Evolutionary conservation across 2,329 filamentous ascomycete species (phyloP).

Genomic region (Neobulgaria alba): DNA sequence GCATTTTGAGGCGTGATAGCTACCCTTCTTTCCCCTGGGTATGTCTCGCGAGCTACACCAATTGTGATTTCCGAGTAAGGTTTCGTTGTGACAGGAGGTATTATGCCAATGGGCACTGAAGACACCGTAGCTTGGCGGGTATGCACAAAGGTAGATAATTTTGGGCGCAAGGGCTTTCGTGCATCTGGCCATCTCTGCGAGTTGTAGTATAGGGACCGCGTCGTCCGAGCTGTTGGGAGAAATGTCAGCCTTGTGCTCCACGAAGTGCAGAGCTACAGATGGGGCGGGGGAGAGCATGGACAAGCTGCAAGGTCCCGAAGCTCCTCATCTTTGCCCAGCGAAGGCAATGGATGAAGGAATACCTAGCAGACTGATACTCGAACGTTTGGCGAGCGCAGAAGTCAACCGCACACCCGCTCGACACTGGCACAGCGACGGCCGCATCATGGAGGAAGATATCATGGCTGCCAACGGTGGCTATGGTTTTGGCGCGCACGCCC

Average conservation of each 20-base stretch:
- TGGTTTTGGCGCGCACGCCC: constrained; percentile 1
- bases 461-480: constrained; percentile 18
- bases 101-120: constrained; percentile 6
- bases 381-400: constrained; percentile 4
- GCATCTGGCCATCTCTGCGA: constrained; percentile 14
- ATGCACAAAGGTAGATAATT: constrained; percentile 12
- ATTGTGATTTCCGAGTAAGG: constrained; percentile 68
- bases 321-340: too few relatives aligned
- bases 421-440: constrained; percentile 19
- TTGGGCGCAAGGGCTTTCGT: constrained; percentile 14
- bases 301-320: too few relatives aligned
- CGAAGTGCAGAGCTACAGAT: constrained; percentile 1
- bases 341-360: not conserved
- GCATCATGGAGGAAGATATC: constrained; percentile 22
- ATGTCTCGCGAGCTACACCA: constrained; percentile 73
- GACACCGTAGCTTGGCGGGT: constrained; percentile 12
- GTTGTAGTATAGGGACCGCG: constrained; percentile 17
- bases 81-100: constrained; percentile 15
- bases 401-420: constrained; percentile 17
- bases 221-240: constrained; percentile 11
- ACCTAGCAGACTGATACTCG: constrained; percentile 15
- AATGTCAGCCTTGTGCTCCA: constrained; percentile 2
- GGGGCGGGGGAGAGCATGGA: too few relatives aligned
- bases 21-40: constrained; percentile 69
- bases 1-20: constrained; percentile 81